A percentile compares a stretch with the other conserved stretches of the same genome.
These are phyloP conservation scores for Boletellus deceptivus DNA, from an alignment of 1,284 basidiomycete species.

Conservation along the genomic window DNA sequence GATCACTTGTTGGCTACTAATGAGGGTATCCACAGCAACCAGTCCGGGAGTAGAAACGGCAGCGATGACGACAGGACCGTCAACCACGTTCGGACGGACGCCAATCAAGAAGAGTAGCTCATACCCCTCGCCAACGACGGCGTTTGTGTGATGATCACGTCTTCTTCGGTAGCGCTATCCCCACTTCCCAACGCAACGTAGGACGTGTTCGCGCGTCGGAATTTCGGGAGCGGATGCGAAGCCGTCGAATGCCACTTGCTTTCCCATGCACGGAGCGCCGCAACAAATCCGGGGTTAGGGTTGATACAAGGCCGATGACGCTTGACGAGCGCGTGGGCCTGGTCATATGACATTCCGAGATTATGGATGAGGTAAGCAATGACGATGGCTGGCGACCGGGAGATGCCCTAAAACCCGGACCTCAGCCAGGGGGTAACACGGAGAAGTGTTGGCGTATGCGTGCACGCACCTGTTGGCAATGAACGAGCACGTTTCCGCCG, in stretches of 20 bases:
- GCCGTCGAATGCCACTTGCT: conserved; percentile 26
- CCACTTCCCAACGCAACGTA: conserved; percentile 10
- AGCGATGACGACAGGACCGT: background rate
- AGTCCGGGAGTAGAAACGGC: background rate
- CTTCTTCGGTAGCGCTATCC: conserved; percentile 3
- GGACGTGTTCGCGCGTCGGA: conserved; percentile 32
- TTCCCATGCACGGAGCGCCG: conserved; percentile 55
- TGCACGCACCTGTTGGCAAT: conserved; percentile 61
- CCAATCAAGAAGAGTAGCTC: conserved; percentile 21
- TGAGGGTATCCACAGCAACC: too few species aligned
- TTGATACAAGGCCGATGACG: conserved; percentile 64
- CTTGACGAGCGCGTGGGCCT: conserved; percentile 55
- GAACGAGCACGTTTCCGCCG: conserved; percentile 60
- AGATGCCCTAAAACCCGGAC: conserved; percentile 50
- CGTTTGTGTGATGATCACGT: conserved; percentile 1
- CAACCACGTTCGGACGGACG: background rate
- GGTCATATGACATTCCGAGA: conserved; percentile 65
- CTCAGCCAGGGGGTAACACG: background rate
- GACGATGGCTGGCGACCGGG: conserved; percentile 63
- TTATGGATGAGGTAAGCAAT: conserved; percentile 67
- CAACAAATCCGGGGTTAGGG: conserved; percentile 64
- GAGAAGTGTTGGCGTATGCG: too few species aligned
- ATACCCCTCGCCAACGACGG: conserved; percentile 21
- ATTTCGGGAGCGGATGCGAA: conserved; percentile 17
- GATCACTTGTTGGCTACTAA: too few species aligned